A percentile compares a stretch with the other conserved stretches of the same genome.
Evolutionary conservation across 164 flowering plant species (phyloP).

Genomic region (Berberis vulgaris): DNA sequence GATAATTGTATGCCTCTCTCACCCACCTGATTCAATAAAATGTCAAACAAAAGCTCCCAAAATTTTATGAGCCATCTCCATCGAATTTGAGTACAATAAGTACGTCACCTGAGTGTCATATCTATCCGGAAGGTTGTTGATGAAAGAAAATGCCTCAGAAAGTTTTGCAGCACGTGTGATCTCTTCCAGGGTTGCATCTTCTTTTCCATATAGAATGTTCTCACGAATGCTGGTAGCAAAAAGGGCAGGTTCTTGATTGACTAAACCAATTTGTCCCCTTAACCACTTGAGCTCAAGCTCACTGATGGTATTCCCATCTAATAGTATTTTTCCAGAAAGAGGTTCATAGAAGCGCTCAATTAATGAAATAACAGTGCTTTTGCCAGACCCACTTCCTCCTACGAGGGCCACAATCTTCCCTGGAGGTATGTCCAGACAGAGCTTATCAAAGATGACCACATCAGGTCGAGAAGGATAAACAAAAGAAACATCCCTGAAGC

Average conservation of each 20-base stretch:
- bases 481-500: slow-evolving; percentile 4
- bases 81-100: neutral
- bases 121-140: slow-evolving; percentile 6
- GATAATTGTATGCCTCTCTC: slow-evolving; percentile 93
- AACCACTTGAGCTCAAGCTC: slow-evolving; percentile 8
- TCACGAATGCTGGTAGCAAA: slow-evolving; percentile 7
- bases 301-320: slow-evolving; percentile 4
- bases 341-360: slow-evolving; percentile 9
- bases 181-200: slow-evolving; percentile 7
- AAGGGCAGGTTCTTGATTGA: slow-evolving; percentile 12
- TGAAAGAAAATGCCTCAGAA: slow-evolving; percentile 6
- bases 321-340: neutral
- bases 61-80: no score
- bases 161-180: slow-evolving; percentile 7
- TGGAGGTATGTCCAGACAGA: slow-evolving; percentile 3
- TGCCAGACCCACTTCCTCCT: slow-evolving; percentile 11
- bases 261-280: slow-evolving; percentile 9
- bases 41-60: no score
- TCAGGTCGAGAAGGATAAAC: slow-evolving; percentile 12
- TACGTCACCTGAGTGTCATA: slow-evolving; percentile 6
- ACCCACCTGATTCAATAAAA: slow-evolving; percentile 50
- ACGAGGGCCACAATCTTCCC: slow-evolving; percentile 8
- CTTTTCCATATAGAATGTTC: slow-evolving; percentile 10
- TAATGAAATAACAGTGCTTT: slow-evolving; percentile 6
- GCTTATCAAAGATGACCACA: slow-evolving; percentile 2